Percentiles rank a stretch among this genome's conserved stretches.
Evolutionary conservation across 306 rosid genomes (phyloP).

Genomic region (Malus orientalis): DNA sequence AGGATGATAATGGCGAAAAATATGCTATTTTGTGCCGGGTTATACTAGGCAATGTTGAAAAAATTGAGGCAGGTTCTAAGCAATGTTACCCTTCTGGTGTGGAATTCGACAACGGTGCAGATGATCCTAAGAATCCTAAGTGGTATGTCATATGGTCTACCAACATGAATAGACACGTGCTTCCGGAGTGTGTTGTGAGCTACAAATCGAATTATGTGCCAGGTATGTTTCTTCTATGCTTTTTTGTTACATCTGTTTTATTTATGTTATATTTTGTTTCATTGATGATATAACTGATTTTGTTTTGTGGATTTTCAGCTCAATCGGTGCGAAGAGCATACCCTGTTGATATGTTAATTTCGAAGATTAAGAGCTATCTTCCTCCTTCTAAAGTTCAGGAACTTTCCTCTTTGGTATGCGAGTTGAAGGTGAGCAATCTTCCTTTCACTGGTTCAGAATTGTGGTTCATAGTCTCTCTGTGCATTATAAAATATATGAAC

Average conservation of each 20-base stretch:
- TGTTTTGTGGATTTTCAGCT: constrained; percentile 14
- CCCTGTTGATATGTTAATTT: constrained; percentile 19
- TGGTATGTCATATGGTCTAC: constrained; percentile 51
- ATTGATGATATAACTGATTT: not conserved
- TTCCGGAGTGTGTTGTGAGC: constrained; percentile 52
- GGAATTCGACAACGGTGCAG: constrained; percentile 48
- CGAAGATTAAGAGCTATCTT: constrained; percentile 32
- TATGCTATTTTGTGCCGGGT: constrained; percentile 51
- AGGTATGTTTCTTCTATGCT: constrained; percentile 13
- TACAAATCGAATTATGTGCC: constrained; percentile 27
- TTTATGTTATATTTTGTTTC: not conserved
- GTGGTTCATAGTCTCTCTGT: not conserved
- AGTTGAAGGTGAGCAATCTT: constrained; percentile 25
- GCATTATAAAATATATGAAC: not conserved
- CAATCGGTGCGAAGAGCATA: not conserved
- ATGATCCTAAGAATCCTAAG: constrained; percentile 40
- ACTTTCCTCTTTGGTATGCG: constrained; percentile 17
- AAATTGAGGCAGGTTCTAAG: constrained; percentile 31
- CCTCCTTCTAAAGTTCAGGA: constrained; percentile 35
- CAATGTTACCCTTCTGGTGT: constrained; percentile 37
- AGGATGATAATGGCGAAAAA: constrained; percentile 37
- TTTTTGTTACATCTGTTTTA: not conserved
- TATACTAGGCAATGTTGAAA: constrained; percentile 54
- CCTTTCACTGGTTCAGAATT: not conserved
- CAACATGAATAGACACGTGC: constrained; percentile 44